Percentiles rank a stretch among this genome's conserved stretches.
Evolutionary conservation across 495 filamentous ascomycete genomes (phyloP).

Genomic region (Penicillium subrubescens): DNA sequence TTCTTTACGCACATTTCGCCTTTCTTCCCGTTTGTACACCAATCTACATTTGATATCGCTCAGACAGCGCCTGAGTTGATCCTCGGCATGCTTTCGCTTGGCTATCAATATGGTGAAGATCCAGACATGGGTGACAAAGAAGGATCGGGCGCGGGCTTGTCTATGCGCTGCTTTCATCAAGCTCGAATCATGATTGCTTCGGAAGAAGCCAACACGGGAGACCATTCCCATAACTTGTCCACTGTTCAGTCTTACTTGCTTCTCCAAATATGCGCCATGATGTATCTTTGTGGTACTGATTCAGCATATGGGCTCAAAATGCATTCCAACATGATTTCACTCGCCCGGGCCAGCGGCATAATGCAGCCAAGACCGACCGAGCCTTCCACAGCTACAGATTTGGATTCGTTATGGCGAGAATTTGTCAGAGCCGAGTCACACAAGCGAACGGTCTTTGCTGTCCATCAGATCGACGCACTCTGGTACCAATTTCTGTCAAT

Average conservation of each 20-base stretch:
- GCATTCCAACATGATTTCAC: slow-evolving; percentile 38
- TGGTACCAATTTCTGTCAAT: slow-evolving; percentile 44
- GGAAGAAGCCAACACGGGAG: slow-evolving; percentile 14
- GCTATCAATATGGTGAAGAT: slow-evolving; percentile 41
- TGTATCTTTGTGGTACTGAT: slow-evolving; percentile 37
- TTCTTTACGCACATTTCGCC: slow-evolving; percentile 35
- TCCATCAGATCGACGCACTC: slow-evolving; percentile 42
- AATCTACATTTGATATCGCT: slow-evolving; percentile 32
- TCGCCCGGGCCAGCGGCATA: slow-evolving; percentile 28
- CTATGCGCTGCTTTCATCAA: slow-evolving; percentile 36
- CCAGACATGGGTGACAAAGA: slow-evolving; percentile 30
- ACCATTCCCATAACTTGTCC: slow-evolving; percentile 14
- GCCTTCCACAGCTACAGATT: slow-evolving; percentile 18
- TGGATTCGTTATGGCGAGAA: slow-evolving; percentile 35
- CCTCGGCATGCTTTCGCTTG: slow-evolving; percentile 38
- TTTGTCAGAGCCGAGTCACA: slow-evolving; percentile 38
- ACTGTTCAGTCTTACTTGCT: slow-evolving; percentile 36
- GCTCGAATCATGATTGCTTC: slow-evolving; percentile 27
- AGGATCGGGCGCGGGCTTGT: slow-evolving; percentile 30
- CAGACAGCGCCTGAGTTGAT: slow-evolving; percentile 22
- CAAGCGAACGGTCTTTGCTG: slow-evolving; percentile 39
- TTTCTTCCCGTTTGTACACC: slow-evolving; percentile 40
- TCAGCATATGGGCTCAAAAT: slow-evolving; percentile 35
- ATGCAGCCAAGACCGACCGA: slow-evolving; percentile 28
- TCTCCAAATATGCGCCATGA: slow-evolving; percentile 39